Evolutionary conservation across 2,329 filamentous ascomycete genomes (phyloP).

Genomic region (Huntiella decipiens): DNA sequence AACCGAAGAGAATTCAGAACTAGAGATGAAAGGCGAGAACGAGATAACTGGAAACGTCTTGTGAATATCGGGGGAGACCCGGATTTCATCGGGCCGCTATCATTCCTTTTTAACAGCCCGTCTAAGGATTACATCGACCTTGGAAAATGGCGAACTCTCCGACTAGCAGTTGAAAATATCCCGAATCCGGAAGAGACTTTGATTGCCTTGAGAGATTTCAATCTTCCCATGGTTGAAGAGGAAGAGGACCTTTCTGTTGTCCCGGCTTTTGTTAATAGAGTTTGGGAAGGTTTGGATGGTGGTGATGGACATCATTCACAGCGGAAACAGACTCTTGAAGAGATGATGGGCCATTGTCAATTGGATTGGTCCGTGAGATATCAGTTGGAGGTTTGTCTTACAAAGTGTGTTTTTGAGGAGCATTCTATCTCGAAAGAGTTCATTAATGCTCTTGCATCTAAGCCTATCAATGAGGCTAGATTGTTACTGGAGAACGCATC

Average conservation of each 20-base stretch:
- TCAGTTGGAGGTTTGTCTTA: constrained; percentile 86
- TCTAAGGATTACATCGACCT: constrained; percentile 27
- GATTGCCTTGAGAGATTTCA: constrained; percentile 49
- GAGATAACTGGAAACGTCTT: constrained; percentile 29
- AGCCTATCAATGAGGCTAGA: constrained; percentile 31
- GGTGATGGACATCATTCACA: no score
- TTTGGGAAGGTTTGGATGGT: constrained; percentile 5
- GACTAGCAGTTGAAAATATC: constrained; percentile 22
- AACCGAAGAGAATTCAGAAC: no score
- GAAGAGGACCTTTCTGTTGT: background rate
- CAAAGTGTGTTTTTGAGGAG: constrained; percentile 57
- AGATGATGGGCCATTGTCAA: background rate
- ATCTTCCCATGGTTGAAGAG: constrained; percentile 19
- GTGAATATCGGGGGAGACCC: constrained; percentile 21
- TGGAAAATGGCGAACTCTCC: constrained; percentile 38
- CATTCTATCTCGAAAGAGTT: constrained; percentile 53
- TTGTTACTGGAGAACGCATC: constrained; percentile 57
- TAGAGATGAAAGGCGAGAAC: no score
- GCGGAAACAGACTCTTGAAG: background rate
- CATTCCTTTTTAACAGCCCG: constrained; percentile 19
- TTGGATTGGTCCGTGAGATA: constrained; percentile 62
- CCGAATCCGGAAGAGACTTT: constrained; percentile 22
- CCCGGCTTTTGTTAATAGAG: background rate
- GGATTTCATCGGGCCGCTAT: constrained; percentile 16
- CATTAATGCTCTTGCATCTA: constrained; percentile 35